A percentile compares a stretch with the other conserved stretches of the same genome.
These are phyloP conservation scores for Aspergillus sp. DNA, from an alignment of 2,329 filamentous ascomycete genomes.

Conservation along the genomic window DNA sequence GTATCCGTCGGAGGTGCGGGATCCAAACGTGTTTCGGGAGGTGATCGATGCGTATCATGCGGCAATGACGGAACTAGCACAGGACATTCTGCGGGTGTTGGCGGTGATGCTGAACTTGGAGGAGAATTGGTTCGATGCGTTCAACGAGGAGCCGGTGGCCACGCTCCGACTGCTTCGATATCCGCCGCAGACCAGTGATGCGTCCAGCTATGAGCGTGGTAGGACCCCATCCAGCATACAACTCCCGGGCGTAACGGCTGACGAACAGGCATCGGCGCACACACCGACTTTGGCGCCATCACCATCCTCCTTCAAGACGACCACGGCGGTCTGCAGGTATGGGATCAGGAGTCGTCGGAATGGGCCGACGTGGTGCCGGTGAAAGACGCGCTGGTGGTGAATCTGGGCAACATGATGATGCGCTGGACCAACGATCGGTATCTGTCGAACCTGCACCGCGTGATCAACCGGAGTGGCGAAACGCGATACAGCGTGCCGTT, in stretches of 20 bases:
- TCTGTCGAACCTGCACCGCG: slow-evolving; percentile 26
- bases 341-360: slow-evolving; percentile 16
- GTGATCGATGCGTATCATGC: slow-evolving; percentile 10
- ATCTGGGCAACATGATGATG: slow-evolving; percentile 31
- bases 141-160: slow-evolving; percentile 24
- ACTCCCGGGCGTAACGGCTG: background rate
- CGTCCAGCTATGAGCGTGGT: slow-evolving; percentile 16
- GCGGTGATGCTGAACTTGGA: slow-evolving; percentile 15
- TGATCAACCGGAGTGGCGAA: slow-evolving; percentile 24
- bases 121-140: slow-evolving; percentile 19
- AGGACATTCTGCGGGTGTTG: slow-evolving; percentile 15
- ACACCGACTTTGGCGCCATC: slow-evolving; percentile 33
- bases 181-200: slow-evolving; percentile 22
- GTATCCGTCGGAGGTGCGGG: slow-evolving; percentile 6
- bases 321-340: slow-evolving; percentile 26
- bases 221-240: background rate
- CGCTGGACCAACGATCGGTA: slow-evolving; percentile 28
- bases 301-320: slow-evolving; percentile 31
- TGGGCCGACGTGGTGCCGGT: slow-evolving; percentile 26
- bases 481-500: slow-evolving; percentile 27
- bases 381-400: slow-evolving; percentile 26
- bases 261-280: slow-evolving; percentile 26
- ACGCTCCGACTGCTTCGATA: slow-evolving; percentile 27
- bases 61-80: slow-evolving; percentile 15
- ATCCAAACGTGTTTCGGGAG: slow-evolving; percentile 3